Conservation (phyloP, 305 asterid genomes). For the Solanum hybrid region DNA sequence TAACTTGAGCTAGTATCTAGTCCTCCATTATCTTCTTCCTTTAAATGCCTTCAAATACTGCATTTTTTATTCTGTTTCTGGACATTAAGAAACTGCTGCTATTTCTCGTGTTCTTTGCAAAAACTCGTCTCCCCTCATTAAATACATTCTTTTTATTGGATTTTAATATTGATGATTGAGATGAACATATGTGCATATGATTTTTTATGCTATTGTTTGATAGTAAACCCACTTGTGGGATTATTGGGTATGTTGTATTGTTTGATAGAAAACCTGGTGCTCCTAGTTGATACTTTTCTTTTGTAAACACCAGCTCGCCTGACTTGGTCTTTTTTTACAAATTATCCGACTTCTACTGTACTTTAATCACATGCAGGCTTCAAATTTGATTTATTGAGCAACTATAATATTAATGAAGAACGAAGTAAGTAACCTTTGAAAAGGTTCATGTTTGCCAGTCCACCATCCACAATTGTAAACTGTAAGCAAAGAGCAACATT, state of each 20-base stretch:
- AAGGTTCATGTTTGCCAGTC: not conserved
- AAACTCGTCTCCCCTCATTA: not conserved
- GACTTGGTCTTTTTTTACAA: not conserved
- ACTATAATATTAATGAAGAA: not conserved
- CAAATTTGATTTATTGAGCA: not conserved
- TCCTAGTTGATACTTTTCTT: not conserved
- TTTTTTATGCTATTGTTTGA: not conserved
- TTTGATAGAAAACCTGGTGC: constrained; percentile 1
- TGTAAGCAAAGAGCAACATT: not conserved
- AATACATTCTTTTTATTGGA: not conserved
- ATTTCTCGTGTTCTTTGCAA: not conserved
- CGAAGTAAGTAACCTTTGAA: not conserved
- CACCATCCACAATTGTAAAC: not conserved
- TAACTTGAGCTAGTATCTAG: not conserved
- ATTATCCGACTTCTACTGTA: not conserved
- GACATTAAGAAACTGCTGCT: not conserved
- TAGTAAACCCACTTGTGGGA: not conserved
- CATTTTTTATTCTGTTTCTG: not conserved
- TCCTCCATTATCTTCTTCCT: not conserved
- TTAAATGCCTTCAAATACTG: constrained; percentile 4
- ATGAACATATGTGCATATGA: not conserved
- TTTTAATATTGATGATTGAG: not conserved
- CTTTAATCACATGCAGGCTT: not conserved
- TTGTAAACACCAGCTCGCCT: not conserved
- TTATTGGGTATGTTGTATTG: not conserved